phyloP scores from a whole-genome alignment of 805 yeast genomes.

The Pichia cabralensis region DNA sequence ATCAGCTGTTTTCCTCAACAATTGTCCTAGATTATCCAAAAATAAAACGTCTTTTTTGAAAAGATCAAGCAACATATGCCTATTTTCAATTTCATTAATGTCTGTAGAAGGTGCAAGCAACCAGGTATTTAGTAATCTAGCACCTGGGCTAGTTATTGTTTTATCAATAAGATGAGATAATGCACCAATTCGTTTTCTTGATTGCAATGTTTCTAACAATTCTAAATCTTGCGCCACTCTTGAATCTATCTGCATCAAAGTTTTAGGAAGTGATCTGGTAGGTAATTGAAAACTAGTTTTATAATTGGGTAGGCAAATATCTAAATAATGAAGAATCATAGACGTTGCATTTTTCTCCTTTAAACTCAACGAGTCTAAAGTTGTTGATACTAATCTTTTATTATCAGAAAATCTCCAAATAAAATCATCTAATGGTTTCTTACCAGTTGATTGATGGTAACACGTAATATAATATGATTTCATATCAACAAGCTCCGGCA shows the following conservation, averaged over 20 bases:
- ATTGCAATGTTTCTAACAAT: slow-evolving; percentile 48
- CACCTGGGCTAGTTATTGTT: slow-evolving; percentile 75
- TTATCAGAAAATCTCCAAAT: slow-evolving; percentile 31
- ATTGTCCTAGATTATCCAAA: slow-evolving; percentile 24
- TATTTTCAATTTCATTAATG: slow-evolving; percentile 37
- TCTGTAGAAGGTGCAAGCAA: slow-evolving; percentile 68
- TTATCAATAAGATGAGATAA: slow-evolving; percentile 57
- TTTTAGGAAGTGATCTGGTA: slow-evolving; percentile 37
- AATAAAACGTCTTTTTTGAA: slow-evolving; percentile 27
- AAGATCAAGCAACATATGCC: slow-evolving; percentile 44
- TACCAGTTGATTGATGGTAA: slow-evolving; percentile 32
- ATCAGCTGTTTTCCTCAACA: slow-evolving; percentile 42
- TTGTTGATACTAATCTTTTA: slow-evolving; percentile 14
- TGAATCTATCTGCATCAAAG: slow-evolving; percentile 69
- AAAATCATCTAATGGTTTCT: slow-evolving; percentile 30
- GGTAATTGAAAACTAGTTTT: slow-evolving; percentile 62
- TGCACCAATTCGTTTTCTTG: slow-evolving; percentile 54
- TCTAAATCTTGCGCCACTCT: slow-evolving; percentile 72
- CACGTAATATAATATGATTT: slow-evolving; percentile 51
- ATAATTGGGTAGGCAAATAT: slow-evolving; percentile 63
- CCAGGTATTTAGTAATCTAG: slow-evolving; percentile 76
- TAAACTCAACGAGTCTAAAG: slow-evolving; percentile 27
- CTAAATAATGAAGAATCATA: slow-evolving; percentile 56
- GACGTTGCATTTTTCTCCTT: slow-evolving; percentile 54
- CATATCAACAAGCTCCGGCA: slow-evolving; percentile 47